Conservation (phyloP, 768 basidiomycete genomes). For the Cyathus striatus region DNA sequence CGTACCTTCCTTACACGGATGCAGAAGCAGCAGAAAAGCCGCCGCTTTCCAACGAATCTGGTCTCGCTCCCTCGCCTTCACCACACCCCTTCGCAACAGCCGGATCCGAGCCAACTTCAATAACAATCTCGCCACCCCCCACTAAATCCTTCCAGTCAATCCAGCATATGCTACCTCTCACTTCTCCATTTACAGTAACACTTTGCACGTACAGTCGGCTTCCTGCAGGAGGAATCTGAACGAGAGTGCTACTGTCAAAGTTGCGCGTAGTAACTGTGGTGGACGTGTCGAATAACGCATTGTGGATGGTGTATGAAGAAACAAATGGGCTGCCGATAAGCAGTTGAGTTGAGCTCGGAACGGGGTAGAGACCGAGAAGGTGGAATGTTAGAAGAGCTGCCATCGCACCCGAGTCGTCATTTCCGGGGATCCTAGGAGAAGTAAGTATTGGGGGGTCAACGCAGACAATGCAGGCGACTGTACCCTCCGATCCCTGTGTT, state of each 20-base stretch:
- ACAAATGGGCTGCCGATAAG: conserved; percentile 44
- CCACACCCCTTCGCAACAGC: conserved; percentile 37
- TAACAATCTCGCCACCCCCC: conserved; percentile 38
- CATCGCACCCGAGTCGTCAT: conserved; percentile 52
- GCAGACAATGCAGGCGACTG: conserved; percentile 5
- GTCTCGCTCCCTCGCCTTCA: conserved; percentile 19
- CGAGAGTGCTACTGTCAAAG: conserved; percentile 33
- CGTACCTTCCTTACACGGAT: no score
- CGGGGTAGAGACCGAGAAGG: conserved; percentile 45
- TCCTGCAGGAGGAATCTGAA: conserved; percentile 29
- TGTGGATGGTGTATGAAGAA: conserved; percentile 36
- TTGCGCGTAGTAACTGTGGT: conserved; percentile 36
- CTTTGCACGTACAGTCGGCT: conserved; percentile 39
- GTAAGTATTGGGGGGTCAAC: background rate
- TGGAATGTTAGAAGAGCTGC: conserved; percentile 45
- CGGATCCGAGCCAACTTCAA: conserved; percentile 36
- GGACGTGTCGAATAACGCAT: conserved; percentile 28
- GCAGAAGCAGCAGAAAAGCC: conserved; percentile 32
- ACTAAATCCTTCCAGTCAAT: conserved; percentile 38
- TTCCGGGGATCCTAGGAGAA: conserved; percentile 37
- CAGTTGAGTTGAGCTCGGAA: conserved; percentile 38
- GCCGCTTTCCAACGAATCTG: conserved; percentile 35
- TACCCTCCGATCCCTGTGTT: conserved; percentile 41
- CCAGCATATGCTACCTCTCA: conserved; percentile 33
- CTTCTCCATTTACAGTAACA: conserved; percentile 35